Base-by-base conservation (phyloP, 2,329 filamentous ascomycete species). In the Microascus cirrosus region DNA sequence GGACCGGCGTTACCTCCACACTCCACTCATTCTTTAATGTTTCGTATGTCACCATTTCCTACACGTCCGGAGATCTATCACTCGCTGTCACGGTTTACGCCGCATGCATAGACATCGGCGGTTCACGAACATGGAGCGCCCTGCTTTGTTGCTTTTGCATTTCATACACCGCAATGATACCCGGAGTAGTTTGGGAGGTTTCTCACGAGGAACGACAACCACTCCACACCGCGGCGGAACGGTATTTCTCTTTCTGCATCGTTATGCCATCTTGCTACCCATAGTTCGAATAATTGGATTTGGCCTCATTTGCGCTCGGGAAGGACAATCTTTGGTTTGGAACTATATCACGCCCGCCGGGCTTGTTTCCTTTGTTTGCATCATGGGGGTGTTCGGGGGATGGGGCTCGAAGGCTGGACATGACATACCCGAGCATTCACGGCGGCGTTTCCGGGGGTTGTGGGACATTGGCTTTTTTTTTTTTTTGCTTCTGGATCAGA, bases 61-160 rank as follows among this genome's bases (percentile, higher is more conserved):
- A 69, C 66, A 65, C 55, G 55, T 62, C 64, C 55, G 63, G 61
- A 18, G 39, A 48, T 10, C 25, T 15, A 51, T 45, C 32, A 34
- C 18, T 51, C 59, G 53, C 45, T 48, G 20, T 53, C 22, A 28
- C 32, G 24, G 34, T 42, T 58, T 28, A 25, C 20, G 39, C 24
- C 20, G 59, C 32, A 36, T 55, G 42, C 55, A 53, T 39, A 8
- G 32, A 52, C 48, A 53, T 59, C 39, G 24, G 34, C 45, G 24
- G 20, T 7, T 22, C 45, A 50, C 45, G 22, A 50, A 50, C 45
- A 50, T 11, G 45, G n/a, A 45, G 39, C 39, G n/a, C 13, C 39
- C n/a, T 59, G 34, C 20, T 58, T 50, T 20, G 18, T 22, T 50
- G 45, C 22, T 22, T 50, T 50, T 50, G 22, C 45, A 42, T 50